phyloP scores from a whole-genome alignment of 495 filamentous ascomycete genomes.

The Penicillium coffeae region DNA sequence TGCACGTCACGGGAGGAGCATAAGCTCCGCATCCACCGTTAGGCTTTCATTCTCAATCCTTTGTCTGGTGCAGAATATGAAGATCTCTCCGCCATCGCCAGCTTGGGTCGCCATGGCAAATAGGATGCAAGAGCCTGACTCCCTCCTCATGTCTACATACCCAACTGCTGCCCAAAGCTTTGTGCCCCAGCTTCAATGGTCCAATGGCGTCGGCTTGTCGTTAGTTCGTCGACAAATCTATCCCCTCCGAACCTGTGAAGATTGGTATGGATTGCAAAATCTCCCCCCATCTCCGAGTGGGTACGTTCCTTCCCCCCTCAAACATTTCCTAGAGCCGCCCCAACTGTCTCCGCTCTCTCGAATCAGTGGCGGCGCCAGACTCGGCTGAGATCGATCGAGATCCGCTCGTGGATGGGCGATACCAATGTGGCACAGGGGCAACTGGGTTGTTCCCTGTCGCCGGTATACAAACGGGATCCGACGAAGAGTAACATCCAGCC shows the following conservation, averaged over 20 bases:
- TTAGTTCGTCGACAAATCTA: not conserved
- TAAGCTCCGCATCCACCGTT: conserved; percentile 19
- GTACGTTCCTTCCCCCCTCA: conserved; percentile 2
- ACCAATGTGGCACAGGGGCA: conserved; percentile 4
- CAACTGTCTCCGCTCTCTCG: conserved; percentile 6
- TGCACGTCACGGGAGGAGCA: conserved; percentile 14
- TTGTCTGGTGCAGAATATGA: conserved; percentile 5
- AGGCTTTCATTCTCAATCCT: conserved; percentile 12
- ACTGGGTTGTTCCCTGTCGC: conserved; percentile 6
- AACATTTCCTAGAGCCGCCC: conserved; percentile 9
- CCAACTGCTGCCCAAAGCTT: conserved; percentile 38
- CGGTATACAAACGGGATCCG: conserved; percentile 7
- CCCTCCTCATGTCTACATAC: conserved; percentile 19
- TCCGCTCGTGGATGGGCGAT: conserved; percentile 8
- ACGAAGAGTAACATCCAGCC: conserved; percentile 3
- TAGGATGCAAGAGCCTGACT: conserved; percentile 9
- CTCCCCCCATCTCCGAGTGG: conserved; percentile 10
- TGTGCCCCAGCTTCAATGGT: conserved; percentile 2
- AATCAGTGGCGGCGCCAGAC: conserved; percentile 14
- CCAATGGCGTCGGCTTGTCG: conserved; percentile 9
- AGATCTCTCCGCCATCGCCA: conserved; percentile 16
- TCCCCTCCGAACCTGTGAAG: conserved; percentile 8
- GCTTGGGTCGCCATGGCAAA: conserved; percentile 15
- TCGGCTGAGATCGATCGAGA: conserved; percentile 21
- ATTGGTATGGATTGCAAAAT: conserved; percentile 14